Conservation (phyloP, 495 filamentous ascomycete species). For the Opeltia flavorubescens region DNA sequence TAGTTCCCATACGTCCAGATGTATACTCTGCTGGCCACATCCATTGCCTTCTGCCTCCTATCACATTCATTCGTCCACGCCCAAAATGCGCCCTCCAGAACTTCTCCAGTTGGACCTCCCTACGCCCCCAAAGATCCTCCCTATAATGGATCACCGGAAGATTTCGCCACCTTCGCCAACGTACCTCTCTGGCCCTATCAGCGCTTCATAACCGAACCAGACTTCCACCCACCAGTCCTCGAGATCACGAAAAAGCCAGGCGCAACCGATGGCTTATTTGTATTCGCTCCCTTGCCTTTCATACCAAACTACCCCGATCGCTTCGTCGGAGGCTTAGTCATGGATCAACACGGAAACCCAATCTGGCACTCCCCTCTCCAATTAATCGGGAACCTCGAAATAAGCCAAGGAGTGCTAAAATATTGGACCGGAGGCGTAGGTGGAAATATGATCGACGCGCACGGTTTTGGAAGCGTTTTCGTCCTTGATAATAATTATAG, state of each 20-base stretch:
- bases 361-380: neutral
- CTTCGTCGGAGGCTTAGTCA: neutral
- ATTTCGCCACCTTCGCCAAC: neutral
- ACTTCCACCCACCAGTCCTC: neutral
- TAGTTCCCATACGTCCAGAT: too few relatives aligned
- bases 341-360: neutral
- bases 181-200: slow-evolving; percentile 1
- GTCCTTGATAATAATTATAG: neutral
- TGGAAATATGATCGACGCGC: neutral
- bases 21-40: too few relatives aligned
- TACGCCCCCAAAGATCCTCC: too few relatives aligned
- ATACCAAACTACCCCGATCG: neutral
- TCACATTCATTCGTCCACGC: too few relatives aligned
- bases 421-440: neutral
- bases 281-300: neutral
- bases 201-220: neutral
- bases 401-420: neutral
- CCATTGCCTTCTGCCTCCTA: too few relatives aligned
- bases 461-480: neutral
- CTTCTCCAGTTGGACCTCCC: too few relatives aligned
- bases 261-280: neutral
- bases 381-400: neutral
- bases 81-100: too few relatives aligned
- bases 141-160: neutral
- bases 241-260: neutral